phyloP scores from a whole-genome alignment of 495 filamentous ascomycete genomes.

The Trypethelium eluteriae region DNA sequence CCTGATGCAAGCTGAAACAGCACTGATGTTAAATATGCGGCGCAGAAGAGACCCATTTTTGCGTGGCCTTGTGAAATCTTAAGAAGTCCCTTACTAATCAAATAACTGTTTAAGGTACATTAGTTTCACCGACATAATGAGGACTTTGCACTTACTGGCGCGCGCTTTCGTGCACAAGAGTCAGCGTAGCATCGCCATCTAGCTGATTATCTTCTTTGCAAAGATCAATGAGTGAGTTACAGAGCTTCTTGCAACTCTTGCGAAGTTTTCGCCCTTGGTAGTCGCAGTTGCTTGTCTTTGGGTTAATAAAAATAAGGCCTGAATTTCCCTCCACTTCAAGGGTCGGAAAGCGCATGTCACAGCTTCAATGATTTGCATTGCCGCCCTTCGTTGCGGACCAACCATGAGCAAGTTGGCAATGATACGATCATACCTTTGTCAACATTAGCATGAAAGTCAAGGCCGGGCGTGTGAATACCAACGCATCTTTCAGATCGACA shows the following conservation, averaged over 20 bases:
- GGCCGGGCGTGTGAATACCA: background rate
- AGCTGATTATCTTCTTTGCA: background rate
- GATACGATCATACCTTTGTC: background rate
- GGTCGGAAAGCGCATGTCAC: slow-evolving; percentile 3
- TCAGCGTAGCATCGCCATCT: slow-evolving; percentile 6
- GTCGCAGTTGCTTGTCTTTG: background rate
- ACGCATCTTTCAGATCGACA: background rate
- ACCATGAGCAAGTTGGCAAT: background rate
- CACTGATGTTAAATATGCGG: background rate
- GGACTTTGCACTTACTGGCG: background rate
- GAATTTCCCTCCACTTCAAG: slow-evolving; percentile 8
- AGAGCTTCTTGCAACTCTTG: slow-evolving; percentile 8
- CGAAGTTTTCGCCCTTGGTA: background rate
- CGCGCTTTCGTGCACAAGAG: slow-evolving; percentile 4
- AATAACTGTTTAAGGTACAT: background rate
- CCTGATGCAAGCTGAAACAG: background rate
- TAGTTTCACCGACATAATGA: background rate
- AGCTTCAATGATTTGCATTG: slow-evolving; percentile 5
- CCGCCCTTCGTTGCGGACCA: background rate
- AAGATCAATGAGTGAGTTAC: slow-evolving; percentile 1
- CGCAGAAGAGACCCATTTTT: background rate
- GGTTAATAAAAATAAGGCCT: slow-evolving; percentile 1
- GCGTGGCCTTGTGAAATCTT: background rate
- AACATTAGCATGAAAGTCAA: background rate
- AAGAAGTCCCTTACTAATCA: background rate